Base-by-base conservation (phyloP, 495 filamentous ascomycete genomes). In the Lophiostoma macrostomum region DNA sequence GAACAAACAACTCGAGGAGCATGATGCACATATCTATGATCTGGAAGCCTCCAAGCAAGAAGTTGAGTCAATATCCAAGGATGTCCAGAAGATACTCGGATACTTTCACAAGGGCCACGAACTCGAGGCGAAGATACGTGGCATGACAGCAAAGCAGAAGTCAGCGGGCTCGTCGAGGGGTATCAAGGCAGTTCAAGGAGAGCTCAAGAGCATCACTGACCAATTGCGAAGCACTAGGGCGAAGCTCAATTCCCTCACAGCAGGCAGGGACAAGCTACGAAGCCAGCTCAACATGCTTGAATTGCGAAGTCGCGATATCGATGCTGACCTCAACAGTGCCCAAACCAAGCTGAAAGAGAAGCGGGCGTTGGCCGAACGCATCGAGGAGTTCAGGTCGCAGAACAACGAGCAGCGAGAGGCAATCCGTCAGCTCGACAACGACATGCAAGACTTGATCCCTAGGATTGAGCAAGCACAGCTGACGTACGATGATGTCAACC, bases 141-240 rank as follows among this genome's bases (percentile, higher is more conserved):
- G 86, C 42, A 74, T 90, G 24, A 73, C 79, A 10, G 78, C 79
- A 6, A 88, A 90, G 51, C 81, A 95, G 58, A 79, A 83, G 41
- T 80, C 84, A 13, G 69, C 75, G 55, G 80, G 81, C 2, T 61
- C 76, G 13, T 72, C 78, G 4, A 81, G 85, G 53, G 85, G 85
- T 5, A 71, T 89, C 14, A 85, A 96, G 42, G 87, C 95, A 55
- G 88, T 97, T 52, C 87, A 90, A 57, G 80, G 86, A 13, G 79
- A 93, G 42, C 80, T 88, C 47, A 78, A 80, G 18, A 66, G 72
- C 23, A 76, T 83, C 57, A 78, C 76, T n/a, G 88, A 90, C 53
- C 80, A 86, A 63, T 73, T 80, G 20, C 76, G 81, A 50, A 62
- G 67, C n/a, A 60, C 82, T 8, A 87, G 85, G 60, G 73, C 78